Evolutionary conservation across 495 filamentous ascomycete genomes (phyloP), one percentile per base, ranked within the genome.

Genomic region (Chlorociboria aeruginascens): DNA sequence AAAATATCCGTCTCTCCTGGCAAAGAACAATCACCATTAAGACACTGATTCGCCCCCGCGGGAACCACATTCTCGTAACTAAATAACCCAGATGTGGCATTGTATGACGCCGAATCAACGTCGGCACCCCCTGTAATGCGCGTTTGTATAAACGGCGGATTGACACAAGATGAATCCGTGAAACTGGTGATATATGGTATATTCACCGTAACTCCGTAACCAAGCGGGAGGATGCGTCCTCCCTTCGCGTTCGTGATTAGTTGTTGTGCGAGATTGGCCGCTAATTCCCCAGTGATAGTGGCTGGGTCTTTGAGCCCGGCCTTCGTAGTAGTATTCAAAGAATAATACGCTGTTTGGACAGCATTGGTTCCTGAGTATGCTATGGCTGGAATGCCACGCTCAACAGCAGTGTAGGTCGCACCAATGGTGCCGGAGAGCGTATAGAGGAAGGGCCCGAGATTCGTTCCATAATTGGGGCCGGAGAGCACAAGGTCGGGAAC

Each of bases 391-490:
- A 68, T 58, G 10, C 55, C 57, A 4, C 67, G 60, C 43, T 61
- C 58, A 16, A 69, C 52, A 8, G 66, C 61, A 1, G 60, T 53
- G 43, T 69, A 69, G 7, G 62, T 57, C 8, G 65, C 64, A 2
- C 66, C 66, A 9, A 67, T 44, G 12, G 63, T 64, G 3, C 68
- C 68, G 8, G 56, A 55, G 41, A 67, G 35, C 0, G 66, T 65
- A 50, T 59, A 68, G 6, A 67, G 41, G 45, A 70, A 69, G 3
- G 61, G 49, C 3, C 64, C 66, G 1, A 63, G 42, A 42, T 67
- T 67, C 33, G 40, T 41, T 8, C 65, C 65, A 32, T 56, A 64
- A 50, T 71, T 71, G 31, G 69, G 68, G 3, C 69, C 68, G 7
- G 61, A 48, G 12, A 71, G 41, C 25, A 71, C 54, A 38, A 71